phyloP scores from a whole-genome alignment of 768 basidiomycete species.

The Suillus luteus region DNA sequence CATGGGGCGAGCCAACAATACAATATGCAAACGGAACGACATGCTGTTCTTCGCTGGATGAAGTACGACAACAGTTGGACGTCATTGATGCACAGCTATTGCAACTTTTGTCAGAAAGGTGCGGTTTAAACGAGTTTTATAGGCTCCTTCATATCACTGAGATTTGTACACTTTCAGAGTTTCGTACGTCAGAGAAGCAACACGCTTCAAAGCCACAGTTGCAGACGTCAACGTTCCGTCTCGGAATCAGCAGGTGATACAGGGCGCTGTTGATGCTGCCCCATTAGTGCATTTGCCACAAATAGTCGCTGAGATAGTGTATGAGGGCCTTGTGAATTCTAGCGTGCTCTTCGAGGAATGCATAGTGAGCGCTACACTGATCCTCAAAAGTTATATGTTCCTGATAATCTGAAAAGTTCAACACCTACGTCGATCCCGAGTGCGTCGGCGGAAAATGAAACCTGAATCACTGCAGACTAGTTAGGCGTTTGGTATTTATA shows the following conservation, averaged over 20 bases:
- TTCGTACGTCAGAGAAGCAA: conserved; percentile 28
- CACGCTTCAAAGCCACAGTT: conserved; percentile 27
- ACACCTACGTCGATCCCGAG: not conserved
- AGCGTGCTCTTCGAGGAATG: conserved; percentile 27
- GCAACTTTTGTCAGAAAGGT: conserved; percentile 24
- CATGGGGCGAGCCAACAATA: conserved; percentile 28
- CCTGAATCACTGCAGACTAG: not conserved
- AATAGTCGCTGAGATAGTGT: conserved; percentile 24
- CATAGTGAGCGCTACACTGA: conserved; percentile 18
- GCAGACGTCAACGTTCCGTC: conserved; percentile 16
- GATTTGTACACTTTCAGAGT: conserved; percentile 11
- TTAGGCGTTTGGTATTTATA: not conserved
- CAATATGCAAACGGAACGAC: conserved; percentile 23
- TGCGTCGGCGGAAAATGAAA: not conserved
- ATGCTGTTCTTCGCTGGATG: conserved; percentile 27
- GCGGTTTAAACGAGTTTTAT: not conserved
- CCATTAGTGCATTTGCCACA: conserved; percentile 23
- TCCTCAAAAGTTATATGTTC: not conserved
- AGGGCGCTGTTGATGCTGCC: conserved; percentile 23
- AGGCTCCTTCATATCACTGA: not conserved
- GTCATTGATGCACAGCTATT: conserved; percentile 23
- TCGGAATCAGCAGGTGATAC: conserved; percentile 23
- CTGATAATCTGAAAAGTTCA: not conserved
- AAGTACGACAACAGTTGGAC: conserved; percentile 22
- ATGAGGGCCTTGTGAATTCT: conserved; percentile 22